Base-by-base conservation (phyloP, 2,329 filamentous ascomycete species). In the Beauveria sp. region DNA sequence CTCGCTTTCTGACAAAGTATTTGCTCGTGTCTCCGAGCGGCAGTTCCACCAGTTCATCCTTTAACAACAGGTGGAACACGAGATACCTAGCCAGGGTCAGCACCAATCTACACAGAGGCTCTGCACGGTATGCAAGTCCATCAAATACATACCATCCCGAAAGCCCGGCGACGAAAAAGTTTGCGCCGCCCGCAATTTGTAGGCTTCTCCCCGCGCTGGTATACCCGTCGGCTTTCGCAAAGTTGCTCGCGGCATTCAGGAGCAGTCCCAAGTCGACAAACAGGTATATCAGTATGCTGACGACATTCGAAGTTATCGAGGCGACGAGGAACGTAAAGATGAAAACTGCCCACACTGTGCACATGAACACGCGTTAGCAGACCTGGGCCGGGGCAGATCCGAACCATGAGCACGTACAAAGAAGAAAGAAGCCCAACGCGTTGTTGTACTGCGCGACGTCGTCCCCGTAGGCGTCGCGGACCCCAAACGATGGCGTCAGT, bases 91-190 rank as follows among this genome's bases (percentile, higher is more conserved):
- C 2, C 12, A 4, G 26, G 4, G 34, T 48, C 16, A 62, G 55
- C 34, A 59, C 14, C 12, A 9, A 6, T 28, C 24, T n/a, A 24
- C 18, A 10, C 18, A 24, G 6, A 24, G 10, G 40, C 4, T 44
- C 5, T 20, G 1, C 16, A 48, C 2, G 24, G 4, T 40, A 16
- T 40, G 26, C 9, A 51, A 12, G n/a, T 5, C 7, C 9, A 16
- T 20, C 2, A 3, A 7, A 8, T 16, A 48, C 67, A 40, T 56
- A 67, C 68, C 67, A 70, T 51, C 67, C 67, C 12, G 66, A 56
- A 18, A 70, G 65, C 5, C 68, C 68, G 12, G 68, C 67, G 1
- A 70, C 48, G 46, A 70, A 70, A 9, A 65, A 68, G 26, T 67
- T 67, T 0, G 63, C 67, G 6, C 68, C 68, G 2, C 65, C 66